phyloP scores from a whole-genome alignment of 176 grass and related monocot genomes.

The Carex myosuroides region DNA sequence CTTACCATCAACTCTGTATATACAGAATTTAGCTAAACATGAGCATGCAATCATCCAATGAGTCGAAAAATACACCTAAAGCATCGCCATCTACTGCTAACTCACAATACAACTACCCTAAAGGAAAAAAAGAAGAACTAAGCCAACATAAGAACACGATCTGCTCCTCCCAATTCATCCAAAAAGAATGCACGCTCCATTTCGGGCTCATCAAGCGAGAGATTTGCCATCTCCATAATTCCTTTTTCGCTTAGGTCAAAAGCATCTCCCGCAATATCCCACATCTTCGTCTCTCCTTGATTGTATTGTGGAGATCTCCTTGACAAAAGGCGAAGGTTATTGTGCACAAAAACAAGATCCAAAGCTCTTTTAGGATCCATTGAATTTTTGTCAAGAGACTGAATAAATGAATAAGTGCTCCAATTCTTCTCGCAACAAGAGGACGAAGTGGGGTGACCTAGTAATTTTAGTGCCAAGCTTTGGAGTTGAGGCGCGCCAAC shows the following conservation, averaged over 20 bases:
- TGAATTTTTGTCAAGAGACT: slow-evolving; percentile 2
- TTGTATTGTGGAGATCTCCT: not conserved
- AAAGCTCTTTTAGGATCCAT: not conserved
- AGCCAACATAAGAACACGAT: not conserved
- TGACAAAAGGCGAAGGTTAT: slow-evolving; percentile 20
- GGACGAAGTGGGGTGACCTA: slow-evolving; percentile 3
- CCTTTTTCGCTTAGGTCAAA: not conserved
- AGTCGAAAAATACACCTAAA: not conserved
- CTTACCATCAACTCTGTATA: not conserved
- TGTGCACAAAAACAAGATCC: slow-evolving; percentile 19
- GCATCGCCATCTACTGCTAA: not conserved
- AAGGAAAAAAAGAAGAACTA: not conserved
- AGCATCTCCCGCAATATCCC: slow-evolving; percentile 17
- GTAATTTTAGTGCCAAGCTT: not conserved
- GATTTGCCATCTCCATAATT: slow-evolving; percentile 8
- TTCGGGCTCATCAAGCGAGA: slow-evolving; percentile 20
- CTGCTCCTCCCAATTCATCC: not conserved
- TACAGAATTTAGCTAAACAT: not conserved
- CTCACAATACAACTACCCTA: not conserved
- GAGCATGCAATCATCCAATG: not conserved
- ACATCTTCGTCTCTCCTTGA: slow-evolving; percentile 11
- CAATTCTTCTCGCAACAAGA: slow-evolving; percentile 16
- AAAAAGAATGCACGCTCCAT: slow-evolving; percentile 8
- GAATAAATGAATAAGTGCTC: slow-evolving; percentile 18
- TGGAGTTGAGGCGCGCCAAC: not conserved